Conservation (phyloP, 129 eudicot species). For the Gnaphalium uliginosum region DNA sequence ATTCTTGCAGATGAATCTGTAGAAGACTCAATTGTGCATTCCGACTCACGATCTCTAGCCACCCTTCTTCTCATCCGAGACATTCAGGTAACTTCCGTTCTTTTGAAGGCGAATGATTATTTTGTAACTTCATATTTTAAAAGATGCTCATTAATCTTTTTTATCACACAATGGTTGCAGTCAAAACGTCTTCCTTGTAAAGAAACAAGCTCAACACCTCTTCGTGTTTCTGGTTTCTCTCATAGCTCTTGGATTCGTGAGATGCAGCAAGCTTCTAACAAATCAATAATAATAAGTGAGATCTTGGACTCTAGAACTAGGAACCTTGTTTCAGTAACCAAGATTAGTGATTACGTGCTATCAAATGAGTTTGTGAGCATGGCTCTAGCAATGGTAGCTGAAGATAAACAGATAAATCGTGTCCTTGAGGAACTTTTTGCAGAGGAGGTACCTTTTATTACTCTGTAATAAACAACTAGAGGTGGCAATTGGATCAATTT, state of each 20-base stretch:
- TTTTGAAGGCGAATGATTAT: slow-evolving; percentile 1
- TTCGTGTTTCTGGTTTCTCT: slow-evolving; percentile 68
- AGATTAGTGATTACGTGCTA: slow-evolving; percentile 91
- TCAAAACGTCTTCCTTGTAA: slow-evolving; percentile 83
- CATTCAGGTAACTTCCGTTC: slow-evolving; percentile 67
- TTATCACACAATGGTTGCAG: slow-evolving; percentile 47
- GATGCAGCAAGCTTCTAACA: slow-evolving; percentile 96
- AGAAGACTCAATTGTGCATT: slow-evolving; percentile 94
- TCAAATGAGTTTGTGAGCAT: slow-evolving; percentile 97
- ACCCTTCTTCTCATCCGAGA: slow-evolving; percentile 98
- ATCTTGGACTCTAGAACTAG: slow-evolving; percentile 95
- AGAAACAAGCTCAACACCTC: slow-evolving; percentile 57
- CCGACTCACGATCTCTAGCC: slow-evolving; percentile 94
- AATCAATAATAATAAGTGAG: slow-evolving; percentile 93
- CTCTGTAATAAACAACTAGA: neutral
- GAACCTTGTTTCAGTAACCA: slow-evolving; percentile 91
- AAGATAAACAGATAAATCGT: slow-evolving; percentile 95
- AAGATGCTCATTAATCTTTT: neutral
- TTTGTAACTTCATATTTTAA: neutral
- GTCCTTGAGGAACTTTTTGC: slow-evolving; percentile 98
- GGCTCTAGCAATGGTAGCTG: slow-evolving; percentile 99
- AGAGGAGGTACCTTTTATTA: slow-evolving; percentile 63
- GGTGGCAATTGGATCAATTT: neutral
- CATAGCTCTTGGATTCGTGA: slow-evolving; percentile 96
- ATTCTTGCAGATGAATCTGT: slow-evolving; percentile 99